Percentiles rank a stretch among this genome's conserved stretches.
Conservation (phyloP, 345 rosid species). For the Camelina neglecta region DNA sequence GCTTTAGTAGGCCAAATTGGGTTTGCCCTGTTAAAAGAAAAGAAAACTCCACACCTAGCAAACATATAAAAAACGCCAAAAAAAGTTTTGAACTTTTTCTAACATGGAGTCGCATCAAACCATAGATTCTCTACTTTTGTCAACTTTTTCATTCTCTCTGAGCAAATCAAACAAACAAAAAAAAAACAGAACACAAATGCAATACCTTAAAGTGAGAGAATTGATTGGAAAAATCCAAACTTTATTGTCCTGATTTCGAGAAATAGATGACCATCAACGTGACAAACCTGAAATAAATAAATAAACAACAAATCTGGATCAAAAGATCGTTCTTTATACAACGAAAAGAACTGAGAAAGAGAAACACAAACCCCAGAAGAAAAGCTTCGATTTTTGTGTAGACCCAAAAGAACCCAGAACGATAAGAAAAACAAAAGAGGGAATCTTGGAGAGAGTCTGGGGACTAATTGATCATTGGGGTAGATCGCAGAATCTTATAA, state of each 20-base stretch:
- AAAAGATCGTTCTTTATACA: constrained; percentile 7
- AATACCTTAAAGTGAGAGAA: constrained; percentile 18
- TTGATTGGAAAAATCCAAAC: neutral
- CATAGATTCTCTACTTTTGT: constrained; percentile 24
- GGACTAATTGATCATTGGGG: constrained; percentile 2
- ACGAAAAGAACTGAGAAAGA: neutral
- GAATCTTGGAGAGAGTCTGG: neutral
- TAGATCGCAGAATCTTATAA: constrained; percentile 21
- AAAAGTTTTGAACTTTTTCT: constrained; percentile 30
- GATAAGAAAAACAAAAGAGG: no score
- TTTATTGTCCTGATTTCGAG: constrained; percentile 11
- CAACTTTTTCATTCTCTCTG: constrained; percentile 25
- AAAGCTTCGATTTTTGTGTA: no score
- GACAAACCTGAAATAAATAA: neutral
- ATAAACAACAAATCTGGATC: constrained; percentile 25
- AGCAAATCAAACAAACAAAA: constrained; percentile 23
- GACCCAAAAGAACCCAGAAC: no score
- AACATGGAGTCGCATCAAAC: constrained; percentile 21
- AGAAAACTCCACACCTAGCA: constrained; percentile 37
- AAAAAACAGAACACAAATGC: neutral
- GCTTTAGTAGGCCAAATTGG: constrained; percentile 35
- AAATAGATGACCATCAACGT: constrained; percentile 74
- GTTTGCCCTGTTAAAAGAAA: constrained; percentile 39
- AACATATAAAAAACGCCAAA: constrained; percentile 36
- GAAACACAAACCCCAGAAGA: neutral